Conservation (phyloP, 495 filamentous ascomycete genomes). For the Aspergillus nidulans region DNA sequence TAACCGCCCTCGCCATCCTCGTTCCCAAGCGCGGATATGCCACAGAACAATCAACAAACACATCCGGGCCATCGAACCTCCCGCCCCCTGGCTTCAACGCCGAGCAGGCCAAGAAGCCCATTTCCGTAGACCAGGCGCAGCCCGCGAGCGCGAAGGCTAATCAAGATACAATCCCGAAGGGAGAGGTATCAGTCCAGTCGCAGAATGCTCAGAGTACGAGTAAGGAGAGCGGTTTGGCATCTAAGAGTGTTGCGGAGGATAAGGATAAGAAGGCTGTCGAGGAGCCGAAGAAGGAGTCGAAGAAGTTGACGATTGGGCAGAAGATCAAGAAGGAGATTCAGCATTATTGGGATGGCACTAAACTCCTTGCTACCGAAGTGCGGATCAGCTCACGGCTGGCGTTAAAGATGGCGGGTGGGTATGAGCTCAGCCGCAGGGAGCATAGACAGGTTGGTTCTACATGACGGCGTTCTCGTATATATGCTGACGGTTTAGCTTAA, state of each 20-base stretch:
- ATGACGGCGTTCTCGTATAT: not conserved
- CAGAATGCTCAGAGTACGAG: conserved; percentile 42
- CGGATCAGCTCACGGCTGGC: conserved; percentile 86
- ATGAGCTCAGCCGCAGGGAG: conserved; percentile 93
- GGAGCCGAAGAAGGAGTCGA: conserved; percentile 68
- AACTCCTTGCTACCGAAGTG: conserved; percentile 87
- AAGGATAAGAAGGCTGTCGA: conserved; percentile 39
- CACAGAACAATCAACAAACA: conserved; percentile 66
- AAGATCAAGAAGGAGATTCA: conserved; percentile 87
- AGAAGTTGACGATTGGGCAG: conserved; percentile 82
- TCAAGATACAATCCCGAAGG: conserved; percentile 22
- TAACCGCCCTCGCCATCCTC: conserved; percentile 61
- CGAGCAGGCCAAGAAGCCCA: conserved; percentile 83
- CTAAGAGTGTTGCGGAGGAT: not conserved
- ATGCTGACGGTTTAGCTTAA: conserved; percentile 52
- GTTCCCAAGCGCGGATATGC: conserved; percentile 60
- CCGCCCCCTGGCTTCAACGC: conserved; percentile 94
- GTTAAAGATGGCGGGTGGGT: conserved; percentile 95
- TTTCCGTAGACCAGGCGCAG: conserved; percentile 47
- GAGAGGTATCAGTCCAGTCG: conserved; percentile 34
- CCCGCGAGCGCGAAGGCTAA: conserved; percentile 17
- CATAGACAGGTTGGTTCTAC: conserved; percentile 63
- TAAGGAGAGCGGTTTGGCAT: conserved; percentile 40
- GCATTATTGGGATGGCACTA: conserved; percentile 99
- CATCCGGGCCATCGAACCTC: conserved; percentile 46